Evolutionary conservation across 345 rosid species (phyloP).

Genomic region (Populus euphratica): DNA sequence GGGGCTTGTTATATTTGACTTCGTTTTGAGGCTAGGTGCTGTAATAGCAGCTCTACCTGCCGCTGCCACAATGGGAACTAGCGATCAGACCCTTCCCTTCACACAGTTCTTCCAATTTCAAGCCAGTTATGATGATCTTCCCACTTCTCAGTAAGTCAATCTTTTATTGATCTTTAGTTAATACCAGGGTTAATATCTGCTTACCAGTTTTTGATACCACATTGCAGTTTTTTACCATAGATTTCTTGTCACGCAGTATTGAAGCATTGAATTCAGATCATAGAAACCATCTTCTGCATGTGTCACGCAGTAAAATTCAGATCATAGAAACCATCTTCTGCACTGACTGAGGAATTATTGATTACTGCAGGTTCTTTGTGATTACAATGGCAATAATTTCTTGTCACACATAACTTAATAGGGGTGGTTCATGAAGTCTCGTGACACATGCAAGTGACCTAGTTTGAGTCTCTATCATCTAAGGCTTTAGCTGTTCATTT

Average conservation of each 20-base stretch:
- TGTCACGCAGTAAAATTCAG: not conserved
- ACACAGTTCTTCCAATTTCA: constrained; percentile 86
- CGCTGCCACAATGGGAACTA: constrained; percentile 60
- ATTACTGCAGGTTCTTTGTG: constrained; percentile 61
- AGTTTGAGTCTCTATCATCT: too few species aligned
- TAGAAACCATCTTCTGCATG: not conserved
- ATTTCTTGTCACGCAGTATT: not conserved
- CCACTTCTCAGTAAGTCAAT: constrained; percentile 52
- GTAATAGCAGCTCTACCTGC: constrained; percentile 46
- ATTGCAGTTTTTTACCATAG: not conserved
- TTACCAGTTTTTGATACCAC: not conserved
- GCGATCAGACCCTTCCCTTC: constrained; percentile 72
- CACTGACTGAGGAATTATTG: not conserved
- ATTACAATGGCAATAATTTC: constrained; percentile 57
- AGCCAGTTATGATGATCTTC: constrained; percentile 74
- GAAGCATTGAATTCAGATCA: not conserved
- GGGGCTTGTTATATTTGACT: constrained; percentile 67
- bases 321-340: not conserved
- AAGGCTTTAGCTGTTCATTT: too few species aligned
- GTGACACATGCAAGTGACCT: too few species aligned
- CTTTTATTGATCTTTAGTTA: too few species aligned
- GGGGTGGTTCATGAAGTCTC: too few species aligned
- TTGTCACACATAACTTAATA: too few species aligned
- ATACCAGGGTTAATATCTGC: not conserved
- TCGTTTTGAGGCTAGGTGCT: constrained; percentile 64